phyloP scores from a whole-genome alignment of 2,329 filamentous ascomycete genomes.

The Hypoxylon sp. region DNA sequence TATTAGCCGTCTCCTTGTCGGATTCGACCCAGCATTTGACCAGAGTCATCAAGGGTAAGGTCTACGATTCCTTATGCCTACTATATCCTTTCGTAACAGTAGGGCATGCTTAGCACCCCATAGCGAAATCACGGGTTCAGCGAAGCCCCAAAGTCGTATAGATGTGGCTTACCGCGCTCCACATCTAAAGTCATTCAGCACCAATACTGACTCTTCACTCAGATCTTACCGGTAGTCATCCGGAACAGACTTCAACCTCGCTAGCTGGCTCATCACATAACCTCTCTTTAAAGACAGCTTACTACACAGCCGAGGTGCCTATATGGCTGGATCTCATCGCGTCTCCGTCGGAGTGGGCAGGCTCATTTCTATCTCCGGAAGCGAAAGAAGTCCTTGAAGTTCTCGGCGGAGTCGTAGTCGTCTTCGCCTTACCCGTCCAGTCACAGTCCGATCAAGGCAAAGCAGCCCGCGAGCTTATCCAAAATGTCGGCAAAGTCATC shows the following conservation, averaged over 20 bases:
- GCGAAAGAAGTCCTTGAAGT: slow-evolving; percentile 69
- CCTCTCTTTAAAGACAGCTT: slow-evolving; percentile 63
- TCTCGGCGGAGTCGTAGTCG: slow-evolving; percentile 66
- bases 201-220: slow-evolving; percentile 20
- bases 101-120: neutral
- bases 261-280: slow-evolving; percentile 68
- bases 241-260: slow-evolving; percentile 49
- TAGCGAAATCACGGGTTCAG: neutral
- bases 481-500: slow-evolving; percentile 62
- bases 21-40: slow-evolving; percentile 56
- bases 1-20: slow-evolving; percentile 64
- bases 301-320: slow-evolving; percentile 68
- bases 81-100: neutral
- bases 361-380: slow-evolving; percentile 66
- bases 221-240: slow-evolving; percentile 63
- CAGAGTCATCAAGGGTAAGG: slow-evolving; percentile 61
- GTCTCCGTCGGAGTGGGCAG: slow-evolving; percentile 61
- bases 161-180: neutral
- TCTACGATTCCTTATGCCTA: neutral
- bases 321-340: slow-evolving; percentile 72
- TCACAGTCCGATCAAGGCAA: slow-evolving; percentile 36
- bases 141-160: neutral
- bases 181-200: neutral
- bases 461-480: slow-evolving; percentile 54
- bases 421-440: slow-evolving; percentile 54